A percentile compares a stretch with the other conserved stretches of the same genome.
phyloP scores from a whole-genome alignment of 192 early-diverging fungal species.

The Backusella psychrophila region DNA sequence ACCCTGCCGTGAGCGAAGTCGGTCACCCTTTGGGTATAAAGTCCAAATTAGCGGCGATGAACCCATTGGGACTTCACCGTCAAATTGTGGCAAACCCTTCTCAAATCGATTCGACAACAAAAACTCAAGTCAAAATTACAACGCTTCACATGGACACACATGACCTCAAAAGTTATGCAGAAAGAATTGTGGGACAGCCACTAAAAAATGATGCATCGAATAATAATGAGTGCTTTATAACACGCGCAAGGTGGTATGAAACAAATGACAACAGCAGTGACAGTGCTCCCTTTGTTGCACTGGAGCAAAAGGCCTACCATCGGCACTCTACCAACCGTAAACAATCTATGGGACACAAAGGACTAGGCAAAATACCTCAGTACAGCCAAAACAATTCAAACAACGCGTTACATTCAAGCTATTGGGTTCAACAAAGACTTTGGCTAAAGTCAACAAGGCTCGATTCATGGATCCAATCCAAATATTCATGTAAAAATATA shows the following conservation, averaged over 20 bases:
- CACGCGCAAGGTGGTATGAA: neutral
- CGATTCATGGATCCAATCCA: neutral
- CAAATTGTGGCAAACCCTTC: neutral
- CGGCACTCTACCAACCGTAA: neutral
- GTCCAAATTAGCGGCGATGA: neutral
- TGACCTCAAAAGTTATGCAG: slow-evolving; percentile 1
- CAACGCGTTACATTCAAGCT: neutral
- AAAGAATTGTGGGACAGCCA: neutral
- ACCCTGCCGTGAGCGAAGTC: slow-evolving; percentile 4
- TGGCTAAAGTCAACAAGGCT: slow-evolving; percentile 14
- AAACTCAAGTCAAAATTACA: neutral
- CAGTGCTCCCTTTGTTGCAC: neutral
- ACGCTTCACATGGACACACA: slow-evolving; percentile 4
- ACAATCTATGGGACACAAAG: neutral
- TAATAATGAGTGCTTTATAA: neutral
- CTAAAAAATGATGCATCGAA: neutral
- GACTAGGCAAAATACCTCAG: neutral
- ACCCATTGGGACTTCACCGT: neutral
- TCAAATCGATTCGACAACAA: neutral
- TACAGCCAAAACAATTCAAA: neutral
- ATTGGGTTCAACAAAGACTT: neutral
- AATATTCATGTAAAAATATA: neutral
- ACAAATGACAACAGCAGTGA: neutral
- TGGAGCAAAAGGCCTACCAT: slow-evolving; percentile 11
- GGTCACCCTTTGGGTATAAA: slow-evolving; percentile 3